phyloP scores from a whole-genome alignment of 345 rosid genomes.

The Pelargonium nanum region DNA sequence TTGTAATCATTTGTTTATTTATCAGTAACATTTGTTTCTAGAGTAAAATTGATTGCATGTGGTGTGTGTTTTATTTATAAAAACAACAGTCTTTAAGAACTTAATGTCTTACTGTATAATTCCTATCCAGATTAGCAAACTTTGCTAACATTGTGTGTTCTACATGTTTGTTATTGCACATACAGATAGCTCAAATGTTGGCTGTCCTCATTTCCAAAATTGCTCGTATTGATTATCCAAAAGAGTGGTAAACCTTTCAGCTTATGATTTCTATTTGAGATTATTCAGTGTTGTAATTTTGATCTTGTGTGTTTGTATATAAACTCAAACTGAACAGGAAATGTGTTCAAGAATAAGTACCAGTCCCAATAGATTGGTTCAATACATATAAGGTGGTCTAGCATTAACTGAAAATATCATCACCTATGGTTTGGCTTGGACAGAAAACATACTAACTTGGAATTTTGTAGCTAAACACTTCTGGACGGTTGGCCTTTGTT shows the following conservation, averaged over 20 bases:
- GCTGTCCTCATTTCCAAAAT: slow-evolving; percentile 86
- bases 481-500: too few species aligned
- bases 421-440: too few species aligned
- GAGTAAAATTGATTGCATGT: background rate
- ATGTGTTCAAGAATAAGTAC: too few species aligned
- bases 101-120: background rate
- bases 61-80: background rate
- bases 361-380: too few species aligned
- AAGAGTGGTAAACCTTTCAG: slow-evolving; percentile 49
- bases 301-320: too few species aligned
- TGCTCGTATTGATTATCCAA: slow-evolving; percentile 94
- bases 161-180: slow-evolving; percentile 4
- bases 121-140: background rate
- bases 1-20: background rate
- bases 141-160: slow-evolving; percentile 7
- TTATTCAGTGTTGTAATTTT: too few species aligned
- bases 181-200: slow-evolving; percentile 71
- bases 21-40: background rate
- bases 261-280: background rate
- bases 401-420: too few species aligned
- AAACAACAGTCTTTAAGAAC: background rate
- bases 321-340: too few species aligned
- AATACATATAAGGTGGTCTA: too few species aligned
- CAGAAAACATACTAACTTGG: too few species aligned
- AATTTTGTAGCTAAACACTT: too few species aligned